Base-by-base conservation (phyloP, 2,329 filamentous ascomycete species). In the Trichothecium sympodiale region DNA sequence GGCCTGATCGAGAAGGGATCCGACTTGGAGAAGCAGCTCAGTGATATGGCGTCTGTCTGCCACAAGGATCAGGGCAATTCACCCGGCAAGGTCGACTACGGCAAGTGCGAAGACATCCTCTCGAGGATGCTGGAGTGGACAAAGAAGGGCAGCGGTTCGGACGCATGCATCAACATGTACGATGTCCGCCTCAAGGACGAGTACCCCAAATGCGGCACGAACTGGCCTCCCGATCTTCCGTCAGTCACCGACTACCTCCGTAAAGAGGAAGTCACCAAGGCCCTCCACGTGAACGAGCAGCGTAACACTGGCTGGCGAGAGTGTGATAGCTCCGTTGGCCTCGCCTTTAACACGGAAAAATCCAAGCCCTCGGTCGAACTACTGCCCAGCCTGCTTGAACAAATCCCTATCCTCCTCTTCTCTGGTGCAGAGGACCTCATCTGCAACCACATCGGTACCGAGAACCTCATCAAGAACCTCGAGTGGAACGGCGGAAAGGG, bases 381-480 rank as follows among this genome's bases (percentile, higher is more conserved):
- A 4, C 66, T 98, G 2, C 89, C 91, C 0, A 79, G 74, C 3
- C 60, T 98, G 14, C 67, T 98, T 8, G 70, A 80, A 44, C 69
- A 91, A 38, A 61, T 96, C 8, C 80, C 82, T 2, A 71, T 94
- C 29, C 63, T 94, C 2, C 74, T 98, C 15, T 98, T 96, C 63
- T 95, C 87, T 3, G 91, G 91, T 35, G 83, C 88, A 41, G 78
- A 94, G 49, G 91, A 98, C 55, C 65, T 96, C 17, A 96, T 98
- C 48, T 98, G 91, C 71, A 98, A 98, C 56, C 87, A 98, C 54
- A 63, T 95, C 20, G 91, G 91, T 39, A 98, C 91, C 0, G 91
- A 98, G 55, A 74, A 83, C 18, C 59, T 98, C 46, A 94, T 98
- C 52, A 77, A 81, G 56, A 88, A 86, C 51, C 78, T 98, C 75